Conservation (phyloP, 2,329 filamentous ascomycete genomes). For the Arthrobotrys iridis region DNA sequence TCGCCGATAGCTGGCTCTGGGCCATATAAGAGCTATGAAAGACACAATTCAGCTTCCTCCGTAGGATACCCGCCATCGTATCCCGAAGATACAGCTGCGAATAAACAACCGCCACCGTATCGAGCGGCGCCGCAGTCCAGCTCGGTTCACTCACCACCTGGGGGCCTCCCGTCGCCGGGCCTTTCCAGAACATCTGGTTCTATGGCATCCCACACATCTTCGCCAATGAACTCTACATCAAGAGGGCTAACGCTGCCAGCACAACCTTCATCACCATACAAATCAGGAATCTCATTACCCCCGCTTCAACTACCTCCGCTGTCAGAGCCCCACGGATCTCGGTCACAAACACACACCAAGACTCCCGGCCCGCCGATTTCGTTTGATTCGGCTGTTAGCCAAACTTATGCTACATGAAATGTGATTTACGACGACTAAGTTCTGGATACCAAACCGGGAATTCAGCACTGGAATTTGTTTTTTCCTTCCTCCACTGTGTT, state of each 20-base stretch:
- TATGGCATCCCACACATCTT: slow-evolving; percentile 49
- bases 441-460: slow-evolving; percentile 14
- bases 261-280: slow-evolving; percentile 50
- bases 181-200: slow-evolving; percentile 49
- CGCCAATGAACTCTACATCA: slow-evolving; percentile 50
- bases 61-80: slow-evolving; percentile 41
- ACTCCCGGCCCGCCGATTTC: slow-evolving; percentile 45
- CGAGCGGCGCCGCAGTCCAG: slow-evolving; percentile 26
- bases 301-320: slow-evolving; percentile 44
- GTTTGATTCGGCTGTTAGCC: slow-evolving; percentile 43
- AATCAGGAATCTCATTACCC: slow-evolving; percentile 40
- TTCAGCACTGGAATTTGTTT: slow-evolving; percentile 12
- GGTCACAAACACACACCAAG: slow-evolving; percentile 40
- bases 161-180: slow-evolving; percentile 47
- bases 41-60: slow-evolving; percentile 30
- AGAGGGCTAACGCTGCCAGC: slow-evolving; percentile 45
- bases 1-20: slow-evolving; percentile 38
- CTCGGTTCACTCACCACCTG: slow-evolving; percentile 47
- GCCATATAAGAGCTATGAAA: slow-evolving; percentile 46
- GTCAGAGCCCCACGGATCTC: slow-evolving; percentile 39
- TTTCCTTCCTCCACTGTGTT: slow-evolving; percentile 7
- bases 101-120: slow-evolving; percentile 30
- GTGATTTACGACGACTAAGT: slow-evolving; percentile 3
- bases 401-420: slow-evolving; percentile 41
- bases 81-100: slow-evolving; percentile 23